Evolutionary conservation across 192 early-diverging fungal genomes (phyloP).

Genomic region (Backusella tarrabulga): DNA sequence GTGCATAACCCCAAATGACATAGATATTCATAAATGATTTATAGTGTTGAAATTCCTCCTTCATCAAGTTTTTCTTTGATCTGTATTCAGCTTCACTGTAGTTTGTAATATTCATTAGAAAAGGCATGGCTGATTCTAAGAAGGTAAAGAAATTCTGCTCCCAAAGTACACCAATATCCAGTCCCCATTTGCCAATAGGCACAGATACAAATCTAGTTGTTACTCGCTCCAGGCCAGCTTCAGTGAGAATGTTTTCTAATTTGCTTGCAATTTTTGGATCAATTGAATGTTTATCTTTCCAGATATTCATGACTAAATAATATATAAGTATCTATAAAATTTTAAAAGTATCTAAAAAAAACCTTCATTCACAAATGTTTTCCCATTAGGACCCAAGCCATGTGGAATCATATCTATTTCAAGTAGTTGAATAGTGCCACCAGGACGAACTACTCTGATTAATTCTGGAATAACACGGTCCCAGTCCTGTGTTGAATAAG

Average conservation of each 20-base stretch:
- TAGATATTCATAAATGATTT: slow-evolving; percentile 9
- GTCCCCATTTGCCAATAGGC: slow-evolving; percentile 21
- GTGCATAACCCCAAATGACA: slow-evolving; percentile 1
- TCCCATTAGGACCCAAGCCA: slow-evolving; percentile 7
- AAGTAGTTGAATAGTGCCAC: slow-evolving; percentile 19
- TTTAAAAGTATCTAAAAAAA: neutral
- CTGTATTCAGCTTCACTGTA: neutral
- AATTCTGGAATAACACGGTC: slow-evolving; percentile 3
- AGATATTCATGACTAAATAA: neutral
- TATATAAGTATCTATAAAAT: neutral
- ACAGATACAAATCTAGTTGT: slow-evolving; percentile 8
- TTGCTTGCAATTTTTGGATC: slow-evolving; percentile 10
- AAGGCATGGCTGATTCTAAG: slow-evolving; percentile 1
- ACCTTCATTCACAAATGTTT: neutral
- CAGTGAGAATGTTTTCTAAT: neutral
- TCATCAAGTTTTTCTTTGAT: neutral
- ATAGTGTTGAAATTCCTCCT: neutral
- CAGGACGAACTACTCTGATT: slow-evolving; percentile 13
- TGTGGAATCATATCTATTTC: slow-evolving; percentile 18
- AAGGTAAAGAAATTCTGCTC: slow-evolving; percentile 11
- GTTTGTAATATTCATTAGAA: neutral
- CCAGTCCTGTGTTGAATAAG: neutral
- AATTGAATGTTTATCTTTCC: neutral
- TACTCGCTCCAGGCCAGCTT: slow-evolving; percentile 6
- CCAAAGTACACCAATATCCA: slow-evolving; percentile 20